These are phyloP conservation scores for Penicillium hesseltinei DNA, from an alignment of 2,329 filamentous ascomycete species.

Conservation along the genomic window DNA sequence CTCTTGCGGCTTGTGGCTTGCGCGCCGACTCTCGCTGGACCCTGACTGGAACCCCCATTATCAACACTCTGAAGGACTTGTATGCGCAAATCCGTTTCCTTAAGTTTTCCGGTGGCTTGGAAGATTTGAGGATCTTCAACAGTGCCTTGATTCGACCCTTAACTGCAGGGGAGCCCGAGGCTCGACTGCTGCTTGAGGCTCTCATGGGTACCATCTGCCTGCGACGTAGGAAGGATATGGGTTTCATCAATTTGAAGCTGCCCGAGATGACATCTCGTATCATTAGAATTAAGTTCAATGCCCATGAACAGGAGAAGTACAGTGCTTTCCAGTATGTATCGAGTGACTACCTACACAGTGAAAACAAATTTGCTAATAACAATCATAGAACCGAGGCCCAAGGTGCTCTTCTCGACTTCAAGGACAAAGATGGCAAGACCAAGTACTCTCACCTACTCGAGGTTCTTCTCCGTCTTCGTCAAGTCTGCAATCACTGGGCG, in stretches of 20 bases:
- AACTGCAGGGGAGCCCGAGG: constrained; percentile 54
- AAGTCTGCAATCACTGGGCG: constrained; percentile 87
- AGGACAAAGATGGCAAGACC: constrained; percentile 47
- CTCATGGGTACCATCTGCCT: constrained; percentile 80
- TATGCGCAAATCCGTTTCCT: constrained; percentile 78
- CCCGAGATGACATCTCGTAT: constrained; percentile 76
- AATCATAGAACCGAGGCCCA: constrained; percentile 65
- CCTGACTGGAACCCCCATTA: constrained; percentile 75
- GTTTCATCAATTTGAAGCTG: constrained; percentile 76
- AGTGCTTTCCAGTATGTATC: constrained; percentile 63
- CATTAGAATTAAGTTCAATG: constrained; percentile 69
- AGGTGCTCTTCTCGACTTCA: constrained; percentile 64
- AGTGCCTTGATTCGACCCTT: constrained; percentile 68
- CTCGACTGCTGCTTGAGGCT: constrained; percentile 66
- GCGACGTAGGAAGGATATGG: constrained; percentile 82
- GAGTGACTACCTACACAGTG: background rate
- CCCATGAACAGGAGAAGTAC: constrained; percentile 75
- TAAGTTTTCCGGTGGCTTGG: constrained; percentile 70
- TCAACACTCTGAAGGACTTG: constrained; percentile 78
- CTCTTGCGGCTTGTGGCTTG: constrained; percentile 66
- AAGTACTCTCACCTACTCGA: constrained; percentile 76
- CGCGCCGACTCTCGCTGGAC: constrained; percentile 74
- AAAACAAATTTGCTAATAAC: constrained; percentile 28
- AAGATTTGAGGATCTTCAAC: constrained; percentile 72
- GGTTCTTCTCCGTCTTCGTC: constrained; percentile 75